Evolutionary conservation across 495 filamentous ascomycete species (phyloP).

Genomic region (Penicillium cosmopolitanum): DNA sequence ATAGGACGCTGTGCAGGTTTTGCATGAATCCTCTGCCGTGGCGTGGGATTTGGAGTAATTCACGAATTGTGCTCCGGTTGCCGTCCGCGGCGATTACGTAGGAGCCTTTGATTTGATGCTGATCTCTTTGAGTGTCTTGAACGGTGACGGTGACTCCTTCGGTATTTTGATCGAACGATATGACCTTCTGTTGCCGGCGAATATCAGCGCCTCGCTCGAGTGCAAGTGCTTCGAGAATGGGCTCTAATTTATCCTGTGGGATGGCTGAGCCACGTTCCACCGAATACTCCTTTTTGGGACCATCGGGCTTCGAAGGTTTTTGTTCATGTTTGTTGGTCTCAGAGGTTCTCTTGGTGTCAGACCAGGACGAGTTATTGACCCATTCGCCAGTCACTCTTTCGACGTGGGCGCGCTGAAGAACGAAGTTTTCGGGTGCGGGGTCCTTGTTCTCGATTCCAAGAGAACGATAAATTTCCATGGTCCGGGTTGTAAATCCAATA

Average conservation of each 20-base stretch:
- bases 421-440: constrained; percentile 27
- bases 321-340: constrained; percentile 4
- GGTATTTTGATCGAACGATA: constrained; percentile 24
- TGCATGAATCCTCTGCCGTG: constrained; percentile 39
- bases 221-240: constrained; percentile 29
- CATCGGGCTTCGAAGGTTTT: constrained; percentile 6
- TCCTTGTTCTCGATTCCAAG: constrained; percentile 33
- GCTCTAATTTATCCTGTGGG: constrained; percentile 37
- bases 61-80: constrained; percentile 33
- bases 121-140: constrained; percentile 10
- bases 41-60: constrained; percentile 30
- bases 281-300: constrained; percentile 22
- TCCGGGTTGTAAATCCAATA: constrained; percentile 37
- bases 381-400: constrained; percentile 33
- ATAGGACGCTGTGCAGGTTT: constrained; percentile 43
- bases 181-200: constrained; percentile 20
- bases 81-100: constrained; percentile 43
- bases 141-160: constrained; percentile 23
- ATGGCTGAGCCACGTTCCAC: constrained; percentile 26
- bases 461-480: constrained; percentile 38
- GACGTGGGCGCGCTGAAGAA: constrained; percentile 30
- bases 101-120: constrained; percentile 20
- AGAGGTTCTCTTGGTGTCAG: constrained; percentile 19
- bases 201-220: constrained; percentile 36
- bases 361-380: constrained; percentile 33